phyloP scores from a whole-genome alignment of 768 basidiomycete genomes.

The Ramaria rubella region DNA sequence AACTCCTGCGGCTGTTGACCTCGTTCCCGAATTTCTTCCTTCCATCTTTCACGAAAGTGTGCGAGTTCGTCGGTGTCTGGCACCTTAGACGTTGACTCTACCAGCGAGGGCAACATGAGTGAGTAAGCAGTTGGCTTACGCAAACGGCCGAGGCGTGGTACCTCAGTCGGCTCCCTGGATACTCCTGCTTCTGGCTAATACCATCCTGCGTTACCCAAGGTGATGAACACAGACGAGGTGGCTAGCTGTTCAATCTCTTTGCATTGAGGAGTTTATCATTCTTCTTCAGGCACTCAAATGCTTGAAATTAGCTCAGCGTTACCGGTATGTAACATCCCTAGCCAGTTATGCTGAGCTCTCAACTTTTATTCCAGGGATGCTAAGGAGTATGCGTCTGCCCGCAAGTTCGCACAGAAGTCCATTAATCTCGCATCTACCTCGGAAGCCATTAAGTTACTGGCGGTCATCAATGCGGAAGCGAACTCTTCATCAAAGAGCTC shows the following conservation, averaged over 20 bases:
- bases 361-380: slow-evolving; percentile 30
- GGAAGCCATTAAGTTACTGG: slow-evolving; percentile 63
- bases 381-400: slow-evolving; percentile 68
- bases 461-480: slow-evolving; percentile 47
- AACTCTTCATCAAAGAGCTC: slow-evolving; percentile 35
- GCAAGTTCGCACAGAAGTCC: slow-evolving; percentile 87
- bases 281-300: slow-evolving; percentile 4
- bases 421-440: slow-evolving; percentile 74
- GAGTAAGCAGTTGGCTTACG: neutral
- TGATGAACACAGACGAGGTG: slow-evolving; percentile 11
- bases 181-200: neutral
- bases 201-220: neutral
- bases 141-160: neutral
- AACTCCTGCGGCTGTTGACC: neutral
- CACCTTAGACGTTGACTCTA: neutral
- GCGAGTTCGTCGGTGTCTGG: slow-evolving; percentile 56
- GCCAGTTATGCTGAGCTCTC: neutral
- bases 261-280: neutral
- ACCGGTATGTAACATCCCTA: slow-evolving; percentile 3
- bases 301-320: slow-evolving; percentile 6
- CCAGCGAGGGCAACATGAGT: neutral
- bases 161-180: neutral
- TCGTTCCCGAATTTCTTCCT: slow-evolving; percentile 43
- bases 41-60: slow-evolving; percentile 69
- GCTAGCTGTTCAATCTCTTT: neutral